Evolutionary conservation across 169 alveolate genomes (phyloP), one percentile per base, ranked within the genome.

Genomic region (Sarcocystis neurona): DNA sequence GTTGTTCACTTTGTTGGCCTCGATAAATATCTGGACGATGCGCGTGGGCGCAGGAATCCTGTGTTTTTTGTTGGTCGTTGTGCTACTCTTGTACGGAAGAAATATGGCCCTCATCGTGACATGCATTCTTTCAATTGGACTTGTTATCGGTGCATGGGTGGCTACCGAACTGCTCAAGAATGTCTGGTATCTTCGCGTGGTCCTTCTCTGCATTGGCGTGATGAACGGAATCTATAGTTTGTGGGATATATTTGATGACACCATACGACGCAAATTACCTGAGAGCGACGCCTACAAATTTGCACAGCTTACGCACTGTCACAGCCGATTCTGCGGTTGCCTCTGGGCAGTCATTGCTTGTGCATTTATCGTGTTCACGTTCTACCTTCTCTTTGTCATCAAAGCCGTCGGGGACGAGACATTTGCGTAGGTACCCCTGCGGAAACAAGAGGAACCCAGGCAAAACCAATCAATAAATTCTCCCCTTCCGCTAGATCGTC

Each of bases 211-310:
- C 56, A 92, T 93, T 30, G 95, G 95, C 41, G 94, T 92, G 18
- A 84, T 93, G 87, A 93, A 92, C 79, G 90, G 84, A 60, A 85
- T 93, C 85, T 93, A 93, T 74, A 90, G 94, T 34, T 60, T 93
- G 78, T 92, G 88, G 34, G 95, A 93, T 44, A 93, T 93, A 39
- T 37, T 90, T 80, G 95, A 93, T 34, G 94, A 93, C 56, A 82
- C 93, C 79, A 92, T 93, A n/a, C 90, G 92, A 34, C 88, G 95
- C 56, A 72, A 93, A 43, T 89, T 80, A n/a, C 92, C 92, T 0
- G 94, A 93, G 46, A 91, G 94, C n/a, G 95, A 93, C 80, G 93
- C 95, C 34, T 93, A 92, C 89, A 93, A 93, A 50, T 92, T 89
- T 68, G 94, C 94, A 20, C 72, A 91, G 74, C 37, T 93, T 63